Evolutionary conservation across 2,329 filamentous ascomycete genomes (phyloP).

Genomic region (Trichoderma atroviride): DNA sequence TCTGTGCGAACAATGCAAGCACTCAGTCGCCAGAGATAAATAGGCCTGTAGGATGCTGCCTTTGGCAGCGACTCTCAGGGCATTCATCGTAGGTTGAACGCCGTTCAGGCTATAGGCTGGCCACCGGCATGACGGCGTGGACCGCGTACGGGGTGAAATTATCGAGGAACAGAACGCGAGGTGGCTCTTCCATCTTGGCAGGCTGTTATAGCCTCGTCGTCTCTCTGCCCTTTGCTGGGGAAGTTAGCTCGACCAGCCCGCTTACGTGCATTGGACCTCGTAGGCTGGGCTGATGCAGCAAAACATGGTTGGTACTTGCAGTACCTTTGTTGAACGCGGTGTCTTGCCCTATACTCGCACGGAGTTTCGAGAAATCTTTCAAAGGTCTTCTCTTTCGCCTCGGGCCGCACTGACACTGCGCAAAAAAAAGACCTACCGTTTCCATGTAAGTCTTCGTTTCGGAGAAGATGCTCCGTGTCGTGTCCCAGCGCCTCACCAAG

Average conservation of each 20-base stretch:
- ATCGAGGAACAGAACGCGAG: background rate
- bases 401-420: background rate
- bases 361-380: background rate
- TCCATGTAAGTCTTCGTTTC: background rate
- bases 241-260: background rate
- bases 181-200: background rate
- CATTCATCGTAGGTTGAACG: background rate
- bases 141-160: background rate
- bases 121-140: background rate
- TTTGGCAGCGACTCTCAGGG: background rate
- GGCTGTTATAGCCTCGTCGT: background rate
- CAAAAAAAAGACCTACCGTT: background rate
- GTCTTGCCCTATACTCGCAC: background rate
- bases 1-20: background rate
- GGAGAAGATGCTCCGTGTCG: background rate
- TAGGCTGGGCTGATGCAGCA: background rate
- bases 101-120: background rate
- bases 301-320: background rate
- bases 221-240: background rate
- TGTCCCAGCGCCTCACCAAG: background rate
- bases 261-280: slow-evolving; percentile 15
- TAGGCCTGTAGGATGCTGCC: background rate
- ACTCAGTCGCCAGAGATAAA: background rate
- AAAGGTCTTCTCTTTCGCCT: background rate
- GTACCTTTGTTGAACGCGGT: background rate